These are phyloP conservation scores for Acidomyces sp. DNA, from an alignment of 495 filamentous ascomycete species.

Conservation along the genomic window DNA sequence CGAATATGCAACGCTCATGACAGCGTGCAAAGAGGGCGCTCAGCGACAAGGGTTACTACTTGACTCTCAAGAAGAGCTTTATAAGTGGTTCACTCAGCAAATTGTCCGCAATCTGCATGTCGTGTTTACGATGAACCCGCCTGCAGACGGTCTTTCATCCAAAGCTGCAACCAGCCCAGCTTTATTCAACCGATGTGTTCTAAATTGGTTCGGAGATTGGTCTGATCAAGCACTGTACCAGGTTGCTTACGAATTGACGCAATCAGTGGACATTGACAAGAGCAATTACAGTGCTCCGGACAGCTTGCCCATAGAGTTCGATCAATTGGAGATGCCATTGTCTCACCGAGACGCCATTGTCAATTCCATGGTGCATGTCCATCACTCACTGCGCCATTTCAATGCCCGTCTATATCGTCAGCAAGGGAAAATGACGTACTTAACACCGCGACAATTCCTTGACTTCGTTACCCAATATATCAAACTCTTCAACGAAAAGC, in stretches of 20 bases:
- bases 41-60: constrained; percentile 89
- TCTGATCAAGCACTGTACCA: constrained; percentile 98
- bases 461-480: constrained; percentile 98
- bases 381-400: constrained; percentile 83
- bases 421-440: constrained; percentile 77
- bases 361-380: constrained; percentile 97
- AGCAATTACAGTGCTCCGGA: constrained; percentile 76
- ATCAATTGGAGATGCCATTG: constrained; percentile 68
- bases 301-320: constrained; percentile 80
- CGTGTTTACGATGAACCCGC: constrained; percentile 99
- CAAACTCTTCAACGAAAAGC: constrained; percentile 93
- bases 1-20: constrained; percentile 92
- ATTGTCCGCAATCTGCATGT: constrained; percentile 98
- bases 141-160: constrained; percentile 82
- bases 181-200: constrained; percentile 95
- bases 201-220: constrained; percentile 99
- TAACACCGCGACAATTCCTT: constrained; percentile 92
- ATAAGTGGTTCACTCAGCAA: constrained; percentile 99
- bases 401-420: constrained; percentile 81
- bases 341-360: constrained; percentile 81
- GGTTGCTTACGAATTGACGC: constrained; percentile 88
- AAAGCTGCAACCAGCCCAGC: constrained; percentile 96
- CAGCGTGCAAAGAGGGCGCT: constrained; percentile 92
- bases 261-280: constrained; percentile 86
- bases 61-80: constrained; percentile 94